These are phyloP conservation scores for Colletotrichum shisoi DNA, from an alignment of 2,329 filamentous ascomycete genomes.

Conservation along the genomic window DNA sequence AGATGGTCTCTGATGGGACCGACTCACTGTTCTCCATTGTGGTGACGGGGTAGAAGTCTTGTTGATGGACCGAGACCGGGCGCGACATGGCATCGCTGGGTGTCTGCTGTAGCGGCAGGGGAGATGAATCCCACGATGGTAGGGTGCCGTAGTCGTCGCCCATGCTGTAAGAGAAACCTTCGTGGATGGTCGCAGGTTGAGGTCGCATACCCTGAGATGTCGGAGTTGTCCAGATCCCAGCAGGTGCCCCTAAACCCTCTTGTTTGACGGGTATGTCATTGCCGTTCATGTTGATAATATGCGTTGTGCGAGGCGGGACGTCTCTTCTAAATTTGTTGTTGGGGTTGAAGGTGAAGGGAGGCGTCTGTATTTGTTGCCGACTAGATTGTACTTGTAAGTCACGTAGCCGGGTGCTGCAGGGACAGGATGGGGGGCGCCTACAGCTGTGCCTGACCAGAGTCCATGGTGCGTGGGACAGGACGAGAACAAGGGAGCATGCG, in stretches of 20 bases:
- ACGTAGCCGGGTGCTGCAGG: constrained; percentile 40
- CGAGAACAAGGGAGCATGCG: constrained; percentile 46
- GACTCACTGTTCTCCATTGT: constrained; percentile 60
- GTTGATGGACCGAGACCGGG: constrained; percentile 66
- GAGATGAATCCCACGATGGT: constrained; percentile 66
- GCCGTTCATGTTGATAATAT: constrained; percentile 60
- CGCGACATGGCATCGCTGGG: constrained; percentile 61
- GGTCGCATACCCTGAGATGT: constrained; percentile 60
- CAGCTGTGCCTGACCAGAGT: constrained; percentile 61
- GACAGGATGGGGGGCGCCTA: constrained; percentile 51
- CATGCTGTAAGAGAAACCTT: constrained; percentile 67
- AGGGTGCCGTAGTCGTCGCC: constrained; percentile 62
- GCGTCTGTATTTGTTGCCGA: constrained; percentile 58
- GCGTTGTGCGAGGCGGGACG: constrained; percentile 54
- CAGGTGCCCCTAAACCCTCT: constrained; percentile 57
- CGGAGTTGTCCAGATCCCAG: constrained; percentile 64
- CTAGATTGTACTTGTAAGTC: constrained; percentile 54
- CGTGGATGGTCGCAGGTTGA: constrained; percentile 67
- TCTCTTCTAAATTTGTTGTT: constrained; percentile 59
- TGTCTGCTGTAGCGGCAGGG: constrained; percentile 59
- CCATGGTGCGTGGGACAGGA: constrained; percentile 54
- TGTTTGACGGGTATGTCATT: constrained; percentile 58
- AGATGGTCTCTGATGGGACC: constrained; percentile 8
- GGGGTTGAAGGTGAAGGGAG: constrained; percentile 59
- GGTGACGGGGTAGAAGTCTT: constrained; percentile 60